Percentiles rank a stretch among this genome's conserved stretches.
Evolutionary conservation across 2,329 filamentous ascomycete species (phyloP).

Genomic region (Penicillium psychrosexuale): DNA sequence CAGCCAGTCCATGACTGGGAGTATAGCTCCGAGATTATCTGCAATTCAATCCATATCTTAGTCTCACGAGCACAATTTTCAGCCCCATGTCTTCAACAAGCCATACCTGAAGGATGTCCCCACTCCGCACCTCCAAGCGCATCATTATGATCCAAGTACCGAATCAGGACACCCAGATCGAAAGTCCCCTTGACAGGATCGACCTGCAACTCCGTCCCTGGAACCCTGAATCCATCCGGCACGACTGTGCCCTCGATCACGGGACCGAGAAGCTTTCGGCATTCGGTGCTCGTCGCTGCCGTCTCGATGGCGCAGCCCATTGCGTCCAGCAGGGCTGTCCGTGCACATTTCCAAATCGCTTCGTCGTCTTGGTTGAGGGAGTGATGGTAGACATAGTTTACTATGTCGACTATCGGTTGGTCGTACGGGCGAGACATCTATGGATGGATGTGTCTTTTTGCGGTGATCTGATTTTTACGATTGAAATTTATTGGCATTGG

Average conservation of each 20-base stretch:
- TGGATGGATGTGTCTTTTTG: neutral
- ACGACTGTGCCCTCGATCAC: constrained; percentile 15
- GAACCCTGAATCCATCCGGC: constrained; percentile 36
- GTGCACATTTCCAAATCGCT: constrained; percentile 20
- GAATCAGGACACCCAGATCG: constrained; percentile 38
- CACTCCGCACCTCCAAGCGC: constrained; percentile 42
- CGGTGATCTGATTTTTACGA: neutral
- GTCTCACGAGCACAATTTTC: neutral
- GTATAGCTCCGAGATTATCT: constrained; percentile 43
- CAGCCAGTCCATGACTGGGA: constrained; percentile 36
- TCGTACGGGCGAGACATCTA: constrained; percentile 32
- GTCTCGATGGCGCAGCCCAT: constrained; percentile 29
- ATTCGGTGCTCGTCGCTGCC: constrained; percentile 19
- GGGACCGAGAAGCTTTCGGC: constrained; percentile 17
- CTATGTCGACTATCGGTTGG: constrained; percentile 36
- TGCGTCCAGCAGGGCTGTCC: constrained; percentile 25
- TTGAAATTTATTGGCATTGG: neutral
- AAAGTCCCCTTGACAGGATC: constrained; percentile 43
- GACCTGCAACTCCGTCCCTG: constrained; percentile 37
- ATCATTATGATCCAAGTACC: constrained; percentile 46
- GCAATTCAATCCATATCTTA: neutral
- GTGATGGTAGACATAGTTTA: constrained; percentile 23
- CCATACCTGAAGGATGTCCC: constrained; percentile 41
- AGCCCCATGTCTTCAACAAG: neutral
- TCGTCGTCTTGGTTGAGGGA: constrained; percentile 12